phyloP scores from a whole-genome alignment of 805 yeast genomes.

The Candida ulmi region DNA sequence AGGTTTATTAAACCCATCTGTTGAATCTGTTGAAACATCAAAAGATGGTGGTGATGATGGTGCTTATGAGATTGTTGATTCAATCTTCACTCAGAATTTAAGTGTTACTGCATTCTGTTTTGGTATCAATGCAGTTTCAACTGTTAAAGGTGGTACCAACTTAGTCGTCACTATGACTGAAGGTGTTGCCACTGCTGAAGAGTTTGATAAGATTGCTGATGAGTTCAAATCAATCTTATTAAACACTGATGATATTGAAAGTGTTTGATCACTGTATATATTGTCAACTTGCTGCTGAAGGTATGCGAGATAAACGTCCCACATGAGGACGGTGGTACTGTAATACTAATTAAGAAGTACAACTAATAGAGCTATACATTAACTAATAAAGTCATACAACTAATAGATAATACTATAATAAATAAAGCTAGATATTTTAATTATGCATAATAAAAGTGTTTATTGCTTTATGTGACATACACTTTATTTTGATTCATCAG shows the following conservation, averaged over 20 bases:
- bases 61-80: conserved; percentile 9
- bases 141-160: conserved; percentile 12
- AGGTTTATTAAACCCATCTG: conserved; percentile 5
- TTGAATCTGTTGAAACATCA: not conserved
- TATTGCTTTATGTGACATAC: no score
- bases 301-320: not conserved
- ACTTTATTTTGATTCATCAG: no score
- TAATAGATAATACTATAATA: no score
- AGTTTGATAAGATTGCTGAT: conserved; percentile 7
- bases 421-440: no score
- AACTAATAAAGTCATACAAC: no score
- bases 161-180: conserved; percentile 13
- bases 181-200: conserved; percentile 1
- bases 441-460: no score
- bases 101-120: conserved; percentile 11
- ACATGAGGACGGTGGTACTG: no score
- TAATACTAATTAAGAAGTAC: no score
- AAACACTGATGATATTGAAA: not conserved
- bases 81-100: conserved; percentile 9
- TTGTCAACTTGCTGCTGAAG: no score
- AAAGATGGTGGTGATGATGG: not conserved
- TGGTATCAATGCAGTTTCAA: conserved; percentile 6
- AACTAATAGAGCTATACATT: no score
- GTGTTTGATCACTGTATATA: not conserved
- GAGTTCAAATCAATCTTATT: conserved; percentile 8